Percentiles rank a stretch among this genome's conserved stretches.
These are phyloP conservation scores for Sarocladium oryzae DNA, from an alignment of 2,329 filamentous ascomycete genomes.

Conservation along the genomic window DNA sequence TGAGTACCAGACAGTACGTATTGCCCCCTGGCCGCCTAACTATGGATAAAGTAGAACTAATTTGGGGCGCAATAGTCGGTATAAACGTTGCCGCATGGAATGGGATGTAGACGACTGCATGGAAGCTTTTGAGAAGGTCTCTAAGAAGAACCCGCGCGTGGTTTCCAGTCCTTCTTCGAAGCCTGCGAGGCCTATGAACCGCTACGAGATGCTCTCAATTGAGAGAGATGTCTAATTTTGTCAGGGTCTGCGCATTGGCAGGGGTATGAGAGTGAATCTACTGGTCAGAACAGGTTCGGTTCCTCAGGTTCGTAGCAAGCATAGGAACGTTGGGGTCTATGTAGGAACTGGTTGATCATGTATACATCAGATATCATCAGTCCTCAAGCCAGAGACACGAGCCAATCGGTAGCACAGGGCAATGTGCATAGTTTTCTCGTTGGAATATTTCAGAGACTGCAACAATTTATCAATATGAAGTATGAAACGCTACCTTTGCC, in stretches of 20 bases:
- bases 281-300: too few species aligned
- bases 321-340: too few species aligned
- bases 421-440: too few species aligned
- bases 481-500: background rate
- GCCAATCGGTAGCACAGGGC: too few species aligned
- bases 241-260: too few species aligned
- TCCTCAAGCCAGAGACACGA: too few species aligned
- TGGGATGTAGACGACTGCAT: slow-evolving; percentile 70
- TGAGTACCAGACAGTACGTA: slow-evolving; percentile 57
- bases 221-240: slow-evolving; percentile 22
- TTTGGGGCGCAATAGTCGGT: slow-evolving; percentile 44
- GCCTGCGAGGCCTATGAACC: slow-evolving; percentile 42
- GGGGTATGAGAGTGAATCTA: too few species aligned
- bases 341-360: too few species aligned
- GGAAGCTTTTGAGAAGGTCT: slow-evolving; percentile 39
- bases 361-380: too few species aligned
- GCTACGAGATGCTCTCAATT: slow-evolving; percentile 53
- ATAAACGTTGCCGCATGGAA: slow-evolving; percentile 64
- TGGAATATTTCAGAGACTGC: background rate
- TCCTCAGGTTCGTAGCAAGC: too few species aligned
- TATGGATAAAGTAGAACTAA: background rate
- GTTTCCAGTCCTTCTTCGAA: slow-evolving; percentile 21
- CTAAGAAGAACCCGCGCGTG: slow-evolving; percentile 14
- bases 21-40: background rate
- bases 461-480: background rate